A percentile compares a stretch with the other conserved stretches of the same genome.
Conservation (phyloP, 148 eudicot species). For the Rheum nobile region DNA sequence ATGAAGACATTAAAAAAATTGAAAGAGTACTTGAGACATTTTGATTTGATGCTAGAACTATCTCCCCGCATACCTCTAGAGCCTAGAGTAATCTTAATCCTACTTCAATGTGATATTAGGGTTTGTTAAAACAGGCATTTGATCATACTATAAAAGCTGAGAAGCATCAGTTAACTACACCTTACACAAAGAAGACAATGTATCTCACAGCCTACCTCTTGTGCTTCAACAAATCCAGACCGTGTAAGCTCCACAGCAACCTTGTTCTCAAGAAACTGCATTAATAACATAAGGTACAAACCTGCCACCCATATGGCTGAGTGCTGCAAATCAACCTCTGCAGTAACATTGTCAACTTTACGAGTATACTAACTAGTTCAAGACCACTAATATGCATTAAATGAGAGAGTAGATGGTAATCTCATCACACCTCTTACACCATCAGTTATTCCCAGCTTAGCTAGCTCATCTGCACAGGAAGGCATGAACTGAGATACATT, state of each 20-base stretch:
- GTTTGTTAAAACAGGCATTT: neutral
- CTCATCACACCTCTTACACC: conserved; percentile 44
- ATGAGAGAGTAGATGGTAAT: neutral
- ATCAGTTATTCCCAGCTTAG: conserved; percentile 68
- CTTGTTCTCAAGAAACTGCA: conserved; percentile 97
- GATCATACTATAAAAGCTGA: neutral
- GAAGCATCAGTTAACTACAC: neutral
- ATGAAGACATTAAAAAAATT: neutral
- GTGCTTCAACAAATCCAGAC: conserved; percentile 91
- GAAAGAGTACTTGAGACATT: neutral
- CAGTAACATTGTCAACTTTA: neutral
- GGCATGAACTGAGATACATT: neutral
- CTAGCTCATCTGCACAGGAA: conserved; percentile 71
- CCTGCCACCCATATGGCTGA: conserved; percentile 97
- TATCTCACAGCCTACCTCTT: conserved; percentile 51
- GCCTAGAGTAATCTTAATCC: neutral
- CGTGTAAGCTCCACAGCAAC: conserved; percentile 90
- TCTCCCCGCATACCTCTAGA: neutral
- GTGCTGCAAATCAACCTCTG: conserved; percentile 94
- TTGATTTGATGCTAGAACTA: neutral
- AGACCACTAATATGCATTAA: neutral
- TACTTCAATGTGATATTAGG: neutral
- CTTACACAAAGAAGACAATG: neutral
- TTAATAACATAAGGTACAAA: conserved; percentile 79
- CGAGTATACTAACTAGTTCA: neutral